phyloP scores from a whole-genome alignment of 768 basidiomycete genomes.

The Lactarius sanguifluus region DNA sequence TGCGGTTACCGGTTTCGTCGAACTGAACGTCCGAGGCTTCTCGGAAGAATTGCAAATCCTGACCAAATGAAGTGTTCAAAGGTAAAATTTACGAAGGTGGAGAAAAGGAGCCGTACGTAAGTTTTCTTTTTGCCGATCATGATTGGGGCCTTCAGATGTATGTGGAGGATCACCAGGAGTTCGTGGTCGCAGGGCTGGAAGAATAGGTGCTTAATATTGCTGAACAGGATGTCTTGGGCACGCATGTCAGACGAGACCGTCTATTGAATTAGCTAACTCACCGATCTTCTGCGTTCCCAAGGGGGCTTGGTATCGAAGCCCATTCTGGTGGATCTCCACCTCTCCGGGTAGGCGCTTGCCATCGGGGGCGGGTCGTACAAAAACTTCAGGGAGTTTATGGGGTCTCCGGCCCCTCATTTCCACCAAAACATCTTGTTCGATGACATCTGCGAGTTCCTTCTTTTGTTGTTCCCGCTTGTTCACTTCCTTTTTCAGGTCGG shows the following conservation, averaged over 20 bases:
- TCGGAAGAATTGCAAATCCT: slow-evolving; percentile 98
- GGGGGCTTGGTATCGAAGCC: slow-evolving; percentile 87
- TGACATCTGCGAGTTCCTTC: slow-evolving; percentile 97
- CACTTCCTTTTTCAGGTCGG: slow-evolving; percentile 92
- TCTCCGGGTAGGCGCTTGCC: slow-evolving; percentile 96
- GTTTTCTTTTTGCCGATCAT: slow-evolving; percentile 99
- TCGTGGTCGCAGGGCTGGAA: slow-evolving; percentile 99
- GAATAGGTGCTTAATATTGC: slow-evolving; percentile 97
- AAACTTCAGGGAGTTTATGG: slow-evolving; percentile 84
- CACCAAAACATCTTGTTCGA: slow-evolving; percentile 87
- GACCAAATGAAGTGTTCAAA: slow-evolving; percentile 7
- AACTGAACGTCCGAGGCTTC: slow-evolving; percentile 98
- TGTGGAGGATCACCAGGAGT: slow-evolving; percentile 88
- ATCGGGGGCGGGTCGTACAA: slow-evolving; percentile 90
- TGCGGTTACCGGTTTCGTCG: slow-evolving; percentile 98
- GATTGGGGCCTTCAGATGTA: slow-evolving; percentile 92
- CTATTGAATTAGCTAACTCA: slow-evolving; percentile 39
- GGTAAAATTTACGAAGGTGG: slow-evolving; percentile 15
- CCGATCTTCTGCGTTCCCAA: slow-evolving; percentile 90
- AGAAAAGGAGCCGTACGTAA: slow-evolving; percentile 53
- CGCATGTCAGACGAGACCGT: slow-evolving; percentile 2
- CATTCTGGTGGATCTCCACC: slow-evolving; percentile 97
- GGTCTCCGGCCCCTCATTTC: slow-evolving; percentile 90
- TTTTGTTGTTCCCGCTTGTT: slow-evolving; percentile 97
- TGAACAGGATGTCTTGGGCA: slow-evolving; percentile 81